phyloP scores from a whole-genome alignment of 257 asterid genomes.

The Solanum paucissectum region DNA sequence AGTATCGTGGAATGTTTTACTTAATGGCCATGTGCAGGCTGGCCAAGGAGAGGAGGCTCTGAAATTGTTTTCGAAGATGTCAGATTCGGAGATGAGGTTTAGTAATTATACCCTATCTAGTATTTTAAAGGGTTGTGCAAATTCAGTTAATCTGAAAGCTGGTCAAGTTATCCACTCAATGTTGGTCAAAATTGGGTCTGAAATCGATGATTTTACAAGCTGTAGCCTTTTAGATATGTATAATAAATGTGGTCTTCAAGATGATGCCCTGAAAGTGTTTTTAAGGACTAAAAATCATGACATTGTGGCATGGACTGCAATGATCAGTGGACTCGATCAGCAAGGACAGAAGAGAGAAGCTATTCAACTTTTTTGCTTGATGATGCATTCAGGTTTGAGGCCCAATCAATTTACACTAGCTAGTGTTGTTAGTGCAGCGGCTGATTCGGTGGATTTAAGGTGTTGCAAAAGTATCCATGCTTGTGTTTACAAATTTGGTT shows the following conservation, averaged over 20 bases:
- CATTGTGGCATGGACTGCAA: constrained; percentile 70
- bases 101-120: constrained; percentile 56
- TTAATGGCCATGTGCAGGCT: constrained; percentile 68
- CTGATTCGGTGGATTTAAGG: constrained; percentile 39
- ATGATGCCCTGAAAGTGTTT: constrained; percentile 57
- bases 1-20: constrained; percentile 70
- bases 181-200: constrained; percentile 48
- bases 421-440: constrained; percentile 49
- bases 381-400: constrained; percentile 46
- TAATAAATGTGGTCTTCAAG: constrained; percentile 48
- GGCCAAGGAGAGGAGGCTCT: constrained; percentile 61
- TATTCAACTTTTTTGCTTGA: constrained; percentile 39
- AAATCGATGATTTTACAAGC: constrained; percentile 54
- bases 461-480: constrained; percentile 73
- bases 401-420: constrained; percentile 79
- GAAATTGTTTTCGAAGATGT: constrained; percentile 37
- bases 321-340: constrained; percentile 59
- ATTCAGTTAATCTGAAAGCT: constrained; percentile 25
- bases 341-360: constrained; percentile 69
- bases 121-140: constrained; percentile 65
- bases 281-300: constrained; percentile 48
- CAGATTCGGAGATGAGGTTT: constrained; percentile 47
- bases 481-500: constrained; percentile 51
- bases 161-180: constrained; percentile 65
- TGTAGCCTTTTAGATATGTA: constrained; percentile 76